phyloP scores from a whole-genome alignment of 441 rosid species.

The Cnidoscolus chayamansa region DNA sequence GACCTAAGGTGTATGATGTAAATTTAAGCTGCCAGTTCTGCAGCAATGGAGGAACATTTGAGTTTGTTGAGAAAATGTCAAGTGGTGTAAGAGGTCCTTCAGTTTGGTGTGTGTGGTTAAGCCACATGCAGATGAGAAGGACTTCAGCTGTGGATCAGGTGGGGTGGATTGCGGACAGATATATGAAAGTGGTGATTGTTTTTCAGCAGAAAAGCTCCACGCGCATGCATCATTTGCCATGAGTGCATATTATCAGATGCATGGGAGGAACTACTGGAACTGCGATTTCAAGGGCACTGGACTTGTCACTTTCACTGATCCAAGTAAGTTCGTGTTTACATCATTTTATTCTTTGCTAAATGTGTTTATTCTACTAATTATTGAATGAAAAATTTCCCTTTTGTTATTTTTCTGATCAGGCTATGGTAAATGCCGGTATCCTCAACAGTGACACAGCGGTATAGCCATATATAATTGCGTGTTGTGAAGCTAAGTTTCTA shows the following conservation, averaged over 20 bases:
- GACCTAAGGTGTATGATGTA: slow-evolving; percentile 52
- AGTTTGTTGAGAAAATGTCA: slow-evolving; percentile 35
- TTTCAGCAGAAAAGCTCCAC: slow-evolving; percentile 45
- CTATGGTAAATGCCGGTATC: slow-evolving; percentile 54
- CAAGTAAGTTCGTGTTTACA: slow-evolving; percentile 37
- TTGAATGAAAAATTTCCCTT: too few relatives aligned
- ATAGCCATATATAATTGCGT: not conserved
- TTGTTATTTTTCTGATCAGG: slow-evolving; percentile 32
- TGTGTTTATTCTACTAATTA: too few relatives aligned
- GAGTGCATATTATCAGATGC: slow-evolving; percentile 68
- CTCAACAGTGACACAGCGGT: slow-evolving; percentile 37
- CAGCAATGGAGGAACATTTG: slow-evolving; percentile 33
- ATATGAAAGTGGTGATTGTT: slow-evolving; percentile 47
- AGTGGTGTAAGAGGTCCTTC: slow-evolving; percentile 46
- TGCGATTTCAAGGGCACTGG: slow-evolving; percentile 71
- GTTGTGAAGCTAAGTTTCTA: slow-evolving; percentile 2
- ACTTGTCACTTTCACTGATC: slow-evolving; percentile 62
- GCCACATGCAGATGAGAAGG: slow-evolving; percentile 59
- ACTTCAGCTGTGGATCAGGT: slow-evolving; percentile 63
- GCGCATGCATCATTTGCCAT: slow-evolving; percentile 70
- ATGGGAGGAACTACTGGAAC: slow-evolving; percentile 76
- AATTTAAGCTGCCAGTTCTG: slow-evolving; percentile 61
- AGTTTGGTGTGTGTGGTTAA: slow-evolving; percentile 67
- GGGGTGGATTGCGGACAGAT: slow-evolving; percentile 68
- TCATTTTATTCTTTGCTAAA: too few relatives aligned